Evolutionary conservation across 2,329 filamentous ascomycete species (phyloP), one percentile per base, ranked within the genome.

Genomic region (Aspergillus brasiliensis): DNA sequence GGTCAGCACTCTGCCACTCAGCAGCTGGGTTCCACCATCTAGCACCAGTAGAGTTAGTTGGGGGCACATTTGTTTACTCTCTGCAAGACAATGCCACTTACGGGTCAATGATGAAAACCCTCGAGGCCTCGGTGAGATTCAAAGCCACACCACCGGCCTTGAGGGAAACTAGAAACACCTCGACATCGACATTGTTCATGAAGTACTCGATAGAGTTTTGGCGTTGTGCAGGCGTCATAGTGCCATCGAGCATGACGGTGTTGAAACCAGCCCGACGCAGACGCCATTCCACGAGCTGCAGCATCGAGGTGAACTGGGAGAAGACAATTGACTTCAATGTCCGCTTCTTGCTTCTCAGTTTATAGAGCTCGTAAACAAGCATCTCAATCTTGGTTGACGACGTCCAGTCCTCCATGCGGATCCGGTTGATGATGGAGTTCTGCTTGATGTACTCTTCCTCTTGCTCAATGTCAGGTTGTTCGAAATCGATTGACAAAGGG

Each of bases 1-100:
- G 86, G 75, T 99, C 95, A 2, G 95, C 95, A 62, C 91, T 95
- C 78, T 99, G 95, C 95, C 95, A 99, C 79, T 99, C 95, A 0
- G 94, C 94, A n/a, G 93, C 93, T n/a, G 95, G 95, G 68, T 98
- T 98, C 95, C 95, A 99, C 95, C 95, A 98, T 67, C 90, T 92
- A 66, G 63, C 25, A 60, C 27, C 5, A 37, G 62, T 31, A 60
- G 25, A 4, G 75, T 75, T 49, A 65, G 58, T 37, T 46, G 68
- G 38, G 23, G n/a, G 42, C n/a, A 19, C 31, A 55, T 28, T 13
- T 28, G 27, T 10, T 23, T n/a, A 15, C 15, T 11, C 27, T 11
- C 27, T 27, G 27, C 15, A n/a, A 25, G 23, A 25, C 19, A 10
- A 31, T 31, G 42, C 44, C 46, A 89, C 90, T 85, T 86, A 93